Conservation (phyloP, 2,329 filamentous ascomycete genomes). For the Colletotrichum tropicale region DNA sequence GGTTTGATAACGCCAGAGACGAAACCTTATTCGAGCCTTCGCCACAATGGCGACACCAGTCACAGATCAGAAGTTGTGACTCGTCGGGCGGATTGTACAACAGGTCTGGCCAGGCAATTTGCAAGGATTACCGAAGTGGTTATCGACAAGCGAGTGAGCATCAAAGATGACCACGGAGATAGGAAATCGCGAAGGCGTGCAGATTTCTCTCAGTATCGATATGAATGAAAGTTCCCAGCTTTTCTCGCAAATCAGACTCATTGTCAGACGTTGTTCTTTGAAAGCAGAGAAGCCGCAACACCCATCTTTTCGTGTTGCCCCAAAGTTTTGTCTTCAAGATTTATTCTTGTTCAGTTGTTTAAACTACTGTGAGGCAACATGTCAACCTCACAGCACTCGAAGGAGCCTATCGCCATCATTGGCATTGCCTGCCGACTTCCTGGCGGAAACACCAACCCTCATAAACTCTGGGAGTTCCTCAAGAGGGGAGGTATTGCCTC, state of each 20-base stretch:
- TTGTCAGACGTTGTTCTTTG: background rate
- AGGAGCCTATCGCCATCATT: constrained; percentile 42
- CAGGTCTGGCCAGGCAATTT: background rate
- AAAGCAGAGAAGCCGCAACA: background rate
- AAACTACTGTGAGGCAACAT: background rate
- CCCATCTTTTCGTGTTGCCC: background rate
- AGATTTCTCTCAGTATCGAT: background rate
- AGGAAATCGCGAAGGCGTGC: background rate
- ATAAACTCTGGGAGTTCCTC: constrained; percentile 42
- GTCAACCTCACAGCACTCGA: background rate
- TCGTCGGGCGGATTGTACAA: background rate
- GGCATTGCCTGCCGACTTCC: constrained; percentile 47
- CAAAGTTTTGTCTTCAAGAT: background rate
- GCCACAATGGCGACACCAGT: background rate
- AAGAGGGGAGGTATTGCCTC: constrained; percentile 31
- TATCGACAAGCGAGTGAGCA: background rate
- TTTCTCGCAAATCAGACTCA: background rate
- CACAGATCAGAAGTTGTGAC: background rate
- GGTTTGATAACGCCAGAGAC: background rate
- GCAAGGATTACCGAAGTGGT: background rate
- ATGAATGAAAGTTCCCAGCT: background rate
- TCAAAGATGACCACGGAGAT: background rate
- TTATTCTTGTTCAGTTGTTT: background rate
- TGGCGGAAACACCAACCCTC: constrained; percentile 34
- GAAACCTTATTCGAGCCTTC: background rate